Conservation (phyloP, 2,329 filamentous ascomycete genomes). For the Alternaria conjuncta region DNA sequence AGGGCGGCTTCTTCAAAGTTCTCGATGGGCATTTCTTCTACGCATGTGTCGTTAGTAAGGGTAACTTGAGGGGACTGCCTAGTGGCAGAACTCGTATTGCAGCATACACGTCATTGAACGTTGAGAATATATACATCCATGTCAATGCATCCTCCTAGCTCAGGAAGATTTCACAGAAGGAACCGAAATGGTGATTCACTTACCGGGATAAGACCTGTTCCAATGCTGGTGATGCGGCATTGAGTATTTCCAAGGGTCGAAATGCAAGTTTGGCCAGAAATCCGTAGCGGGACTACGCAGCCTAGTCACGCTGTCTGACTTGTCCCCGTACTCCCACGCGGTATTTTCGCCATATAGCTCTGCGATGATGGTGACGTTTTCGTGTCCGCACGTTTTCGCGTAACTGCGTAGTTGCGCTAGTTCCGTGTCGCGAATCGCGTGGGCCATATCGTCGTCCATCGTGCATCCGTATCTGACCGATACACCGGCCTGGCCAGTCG, state of each 20-base stretch:
- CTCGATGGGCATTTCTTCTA: background rate
- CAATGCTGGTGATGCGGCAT: background rate
- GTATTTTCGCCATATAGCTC: constrained; percentile 7
- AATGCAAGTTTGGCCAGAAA: constrained; percentile 5
- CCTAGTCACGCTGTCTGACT: background rate
- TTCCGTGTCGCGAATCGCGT: background rate
- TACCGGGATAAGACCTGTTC: background rate
- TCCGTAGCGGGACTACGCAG: constrained; percentile 2
- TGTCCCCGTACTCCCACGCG: background rate
- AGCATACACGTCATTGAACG: background rate
- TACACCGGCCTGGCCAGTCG: background rate
- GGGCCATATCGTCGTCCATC: background rate
- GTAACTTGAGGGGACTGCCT: background rate
- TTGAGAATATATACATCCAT: background rate
- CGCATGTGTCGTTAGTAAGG: background rate
- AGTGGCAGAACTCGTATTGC: background rate
- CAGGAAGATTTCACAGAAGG: background rate
- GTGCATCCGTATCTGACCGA: background rate
- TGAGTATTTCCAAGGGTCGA: background rate
- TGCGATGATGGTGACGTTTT: background rate
- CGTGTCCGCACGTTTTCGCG: background rate
- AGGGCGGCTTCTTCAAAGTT: background rate
- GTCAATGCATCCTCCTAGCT: background rate
- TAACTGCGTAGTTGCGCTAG: background rate
- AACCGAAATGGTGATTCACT: background rate